Conservation (phyloP, 768 basidiomycete species). For the Pleurotus sapidus region DNA sequence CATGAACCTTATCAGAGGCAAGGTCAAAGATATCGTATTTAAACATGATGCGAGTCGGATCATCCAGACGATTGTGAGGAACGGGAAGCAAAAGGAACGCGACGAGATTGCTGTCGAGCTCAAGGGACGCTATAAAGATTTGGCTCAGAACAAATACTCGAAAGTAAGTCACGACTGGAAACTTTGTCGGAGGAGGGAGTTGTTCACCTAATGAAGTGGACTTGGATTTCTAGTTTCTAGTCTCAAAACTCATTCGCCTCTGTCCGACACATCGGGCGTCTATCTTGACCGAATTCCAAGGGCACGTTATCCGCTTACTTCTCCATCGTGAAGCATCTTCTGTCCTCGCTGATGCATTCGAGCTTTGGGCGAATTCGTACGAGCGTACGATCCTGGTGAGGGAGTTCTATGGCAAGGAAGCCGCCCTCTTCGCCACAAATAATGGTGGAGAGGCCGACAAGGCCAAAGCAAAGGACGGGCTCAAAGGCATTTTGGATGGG, state of each 20-base stretch:
- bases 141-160: conserved; percentile 87
- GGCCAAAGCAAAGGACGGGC: conserved; percentile 61
- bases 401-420: conserved; percentile 92
- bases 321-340: conserved; percentile 83
- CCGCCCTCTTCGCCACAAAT: conserved; percentile 60
- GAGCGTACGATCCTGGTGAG: conserved; percentile 78
- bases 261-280: conserved; percentile 72
- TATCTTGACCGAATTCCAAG: conserved; percentile 79
- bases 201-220: neutral
- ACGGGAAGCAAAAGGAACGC: conserved; percentile 72
- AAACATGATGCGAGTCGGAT: conserved; percentile 93
- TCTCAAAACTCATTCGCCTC: conserved; percentile 74
- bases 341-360: conserved; percentile 85
- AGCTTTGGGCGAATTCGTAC: conserved; percentile 82
- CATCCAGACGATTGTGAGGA: conserved; percentile 78
- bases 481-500: conserved; percentile 66
- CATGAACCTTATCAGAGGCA: conserved; percentile 75
- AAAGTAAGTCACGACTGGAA: conserved; percentile 49
- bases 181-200: too few relatives aligned
- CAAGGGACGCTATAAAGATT: conserved; percentile 72
- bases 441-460: conserved; percentile 59
- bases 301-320: conserved; percentile 70
- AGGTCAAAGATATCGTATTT: conserved; percentile 81
- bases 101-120: conserved; percentile 82
- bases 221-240: conserved; percentile 55